A percentile compares a stretch with the other conserved stretches of the same genome.
Evolutionary conservation across 1,284 basidiomycete species (phyloP).

Genomic region (Leucoagaricus sp.): DNA sequence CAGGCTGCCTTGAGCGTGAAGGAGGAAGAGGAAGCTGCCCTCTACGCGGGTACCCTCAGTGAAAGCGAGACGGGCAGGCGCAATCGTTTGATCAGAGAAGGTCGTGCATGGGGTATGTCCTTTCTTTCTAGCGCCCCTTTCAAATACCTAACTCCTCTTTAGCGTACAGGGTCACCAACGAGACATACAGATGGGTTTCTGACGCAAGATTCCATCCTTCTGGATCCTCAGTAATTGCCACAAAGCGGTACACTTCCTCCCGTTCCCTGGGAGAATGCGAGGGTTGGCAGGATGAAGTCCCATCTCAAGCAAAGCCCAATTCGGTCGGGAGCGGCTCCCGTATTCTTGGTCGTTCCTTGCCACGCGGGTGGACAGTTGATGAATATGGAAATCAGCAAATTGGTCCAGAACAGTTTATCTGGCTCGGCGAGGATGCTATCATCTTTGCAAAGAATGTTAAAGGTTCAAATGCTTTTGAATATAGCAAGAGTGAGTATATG

Average conservation of each 20-base stretch:
- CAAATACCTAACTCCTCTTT: neutral
- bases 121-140: neutral
- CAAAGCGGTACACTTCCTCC: slow-evolving; percentile 69
- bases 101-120: slow-evolving; percentile 51
- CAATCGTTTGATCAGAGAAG: slow-evolving; percentile 58
- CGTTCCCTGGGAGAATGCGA: slow-evolving; percentile 70
- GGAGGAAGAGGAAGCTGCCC: slow-evolving; percentile 47
- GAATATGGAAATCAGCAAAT: slow-evolving; percentile 69
- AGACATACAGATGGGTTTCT: slow-evolving; percentile 69
- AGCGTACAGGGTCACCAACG: slow-evolving; percentile 71
- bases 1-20: slow-evolving; percentile 36
- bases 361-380: slow-evolving; percentile 56
- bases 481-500: slow-evolving; percentile 62
- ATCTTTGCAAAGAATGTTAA: slow-evolving; percentile 66
- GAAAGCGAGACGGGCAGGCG: slow-evolving; percentile 50
- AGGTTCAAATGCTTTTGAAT: slow-evolving; percentile 50
- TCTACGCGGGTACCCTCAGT: slow-evolving; percentile 47
- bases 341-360: slow-evolving; percentile 55
- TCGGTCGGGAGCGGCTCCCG: slow-evolving; percentile 52
- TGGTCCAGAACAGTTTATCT: slow-evolving; percentile 70
- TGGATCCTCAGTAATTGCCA: slow-evolving; percentile 60
- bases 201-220: slow-evolving; percentile 72
- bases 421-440: slow-evolving; percentile 55
- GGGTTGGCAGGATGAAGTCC: slow-evolving; percentile 65
- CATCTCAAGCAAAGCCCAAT: slow-evolving; percentile 35